phyloP scores from a whole-genome alignment of 768 basidiomycete genomes.

The Psilocybe cyanescens region DNA sequence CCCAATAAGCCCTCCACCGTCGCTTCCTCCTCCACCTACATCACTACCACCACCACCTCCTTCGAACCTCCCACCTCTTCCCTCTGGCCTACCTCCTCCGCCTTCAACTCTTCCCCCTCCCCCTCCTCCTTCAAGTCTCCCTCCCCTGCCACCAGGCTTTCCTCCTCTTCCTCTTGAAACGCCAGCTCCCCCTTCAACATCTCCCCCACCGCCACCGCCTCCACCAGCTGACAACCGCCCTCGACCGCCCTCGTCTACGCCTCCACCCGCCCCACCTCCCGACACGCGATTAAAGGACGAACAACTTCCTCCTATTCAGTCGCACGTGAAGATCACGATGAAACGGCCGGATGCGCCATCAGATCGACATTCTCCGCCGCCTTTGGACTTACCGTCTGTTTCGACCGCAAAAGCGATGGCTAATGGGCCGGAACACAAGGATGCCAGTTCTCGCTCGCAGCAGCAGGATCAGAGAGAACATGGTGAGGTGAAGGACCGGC shows the following conservation, averaged over 20 bases:
- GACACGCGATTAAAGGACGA: slow-evolving; percentile 32
- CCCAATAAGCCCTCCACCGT: slow-evolving; percentile 7
- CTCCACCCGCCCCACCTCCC: slow-evolving; percentile 35
- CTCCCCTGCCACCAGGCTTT: slow-evolving; percentile 3
- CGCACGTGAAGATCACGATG: slow-evolving; percentile 44
- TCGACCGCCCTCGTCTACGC: slow-evolving; percentile 29
- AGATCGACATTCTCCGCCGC: slow-evolving; percentile 45
- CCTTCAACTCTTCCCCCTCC: slow-evolving; percentile 27
- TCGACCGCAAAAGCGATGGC: slow-evolving; percentile 25
- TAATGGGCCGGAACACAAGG: slow-evolving; percentile 14
- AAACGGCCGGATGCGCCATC: slow-evolving; percentile 52
- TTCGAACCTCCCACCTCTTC: slow-evolving; percentile 23
- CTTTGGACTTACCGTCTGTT: slow-evolving; percentile 19
- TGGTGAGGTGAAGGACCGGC: slow-evolving; percentile 2
- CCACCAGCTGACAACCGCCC: slow-evolving; percentile 25
- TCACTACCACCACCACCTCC: slow-evolving; percentile 18
- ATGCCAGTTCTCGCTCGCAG: slow-evolving; percentile 5
- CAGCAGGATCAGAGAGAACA: slow-evolving; percentile 8
- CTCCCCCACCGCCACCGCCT: slow-evolving; percentile 32
- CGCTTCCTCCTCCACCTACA: slow-evolving; percentile 11
- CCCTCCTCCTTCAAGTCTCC: slow-evolving; percentile 14
- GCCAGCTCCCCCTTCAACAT: slow-evolving; percentile 20
- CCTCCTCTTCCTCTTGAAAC: slow-evolving; percentile 14
- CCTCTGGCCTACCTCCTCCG: slow-evolving; percentile 22
- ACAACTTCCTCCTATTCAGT: slow-evolving; percentile 39